Percentiles rank a stretch among this genome's conserved stretches.
phyloP scores from a whole-genome alignment of 2,329 filamentous ascomycete genomes.

The Periconia digitata region DNA sequence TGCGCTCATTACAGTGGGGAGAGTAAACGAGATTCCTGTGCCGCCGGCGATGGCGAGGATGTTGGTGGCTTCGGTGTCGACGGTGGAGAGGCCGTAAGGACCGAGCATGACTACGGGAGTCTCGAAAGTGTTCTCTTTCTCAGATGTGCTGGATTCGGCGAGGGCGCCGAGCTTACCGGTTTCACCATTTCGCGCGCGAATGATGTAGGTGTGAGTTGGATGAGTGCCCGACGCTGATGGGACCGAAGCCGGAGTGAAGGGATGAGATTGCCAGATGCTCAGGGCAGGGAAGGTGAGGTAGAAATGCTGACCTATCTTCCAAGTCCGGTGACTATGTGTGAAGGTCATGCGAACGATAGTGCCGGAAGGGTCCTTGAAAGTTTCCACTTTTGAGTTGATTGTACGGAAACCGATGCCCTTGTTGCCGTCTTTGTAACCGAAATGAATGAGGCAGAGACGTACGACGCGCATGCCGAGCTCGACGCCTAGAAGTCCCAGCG shows the following conservation, averaged over 20 bases:
- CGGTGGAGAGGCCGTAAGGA: conserved; percentile 23
- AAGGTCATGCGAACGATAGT: conserved; percentile 65
- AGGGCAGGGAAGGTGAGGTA: conserved; percentile 67
- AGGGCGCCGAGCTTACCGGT: conserved; percentile 28
- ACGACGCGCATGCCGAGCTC: conserved; percentile 62
- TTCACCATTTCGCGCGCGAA: conserved; percentile 32
- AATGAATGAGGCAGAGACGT: conserved; percentile 62
- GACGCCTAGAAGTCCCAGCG: conserved; percentile 63
- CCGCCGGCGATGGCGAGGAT: conserved; percentile 32
- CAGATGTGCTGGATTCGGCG: conserved; percentile 4
- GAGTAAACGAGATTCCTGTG: conserved; percentile 31
- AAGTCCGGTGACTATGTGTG: conserved; percentile 60
- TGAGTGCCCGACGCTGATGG: conserved; percentile 4
- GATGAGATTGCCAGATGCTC: conserved; percentile 71
- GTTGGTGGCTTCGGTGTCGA: conserved; percentile 18
- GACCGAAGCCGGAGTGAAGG: conserved; percentile 52
- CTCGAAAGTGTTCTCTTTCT: conserved; percentile 8
- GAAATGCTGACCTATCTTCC: conserved; percentile 70
- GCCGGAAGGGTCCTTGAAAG: conserved; percentile 56
- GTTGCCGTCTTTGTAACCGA: conserved; percentile 51
- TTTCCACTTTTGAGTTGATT: conserved; percentile 53
- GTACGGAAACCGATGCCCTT: conserved; percentile 57
- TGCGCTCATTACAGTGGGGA: conserved; percentile 25
- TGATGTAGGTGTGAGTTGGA: conserved; percentile 29
- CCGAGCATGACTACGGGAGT: conserved; percentile 26